These are phyloP conservation scores for Termitomyces sp. DNA, from an alignment of 768 basidiomycete genomes.

Conservation along the genomic window DNA sequence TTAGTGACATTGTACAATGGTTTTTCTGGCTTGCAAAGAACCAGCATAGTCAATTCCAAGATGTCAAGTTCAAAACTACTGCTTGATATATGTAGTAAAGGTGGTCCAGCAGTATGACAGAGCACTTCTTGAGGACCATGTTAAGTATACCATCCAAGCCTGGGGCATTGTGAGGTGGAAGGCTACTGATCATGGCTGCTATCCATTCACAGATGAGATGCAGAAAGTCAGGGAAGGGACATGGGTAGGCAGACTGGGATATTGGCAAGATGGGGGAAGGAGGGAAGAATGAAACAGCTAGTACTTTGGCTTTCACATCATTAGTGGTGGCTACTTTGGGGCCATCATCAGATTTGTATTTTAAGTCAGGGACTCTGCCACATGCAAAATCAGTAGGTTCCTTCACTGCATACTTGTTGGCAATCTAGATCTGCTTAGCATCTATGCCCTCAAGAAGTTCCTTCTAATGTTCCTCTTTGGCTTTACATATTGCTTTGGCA, in stretches of 20 bases:
- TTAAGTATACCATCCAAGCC: neutral
- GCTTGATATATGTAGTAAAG: neutral
- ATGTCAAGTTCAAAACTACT: neutral
- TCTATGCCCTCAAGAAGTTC: too few relatives aligned
- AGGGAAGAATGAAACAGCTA: too few relatives aligned
- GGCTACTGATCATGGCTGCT: neutral
- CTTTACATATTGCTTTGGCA: too few relatives aligned
- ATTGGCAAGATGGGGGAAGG: neutral
- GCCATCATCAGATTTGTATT: too few relatives aligned
- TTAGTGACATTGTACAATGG: too few relatives aligned
- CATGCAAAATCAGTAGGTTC: too few relatives aligned
- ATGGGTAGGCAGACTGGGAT: neutral
- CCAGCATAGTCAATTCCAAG: neutral
- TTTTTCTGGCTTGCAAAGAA: neutral
- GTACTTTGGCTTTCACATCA: too few relatives aligned
- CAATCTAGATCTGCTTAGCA: too few relatives aligned
- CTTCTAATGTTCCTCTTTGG: too few relatives aligned
- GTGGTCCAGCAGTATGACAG: neutral
- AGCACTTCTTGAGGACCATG: neutral
- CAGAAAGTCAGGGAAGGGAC: neutral
- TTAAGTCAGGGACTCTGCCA: too few relatives aligned
- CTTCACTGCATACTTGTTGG: too few relatives aligned
- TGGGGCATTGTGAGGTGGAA: neutral
- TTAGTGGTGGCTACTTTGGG: too few relatives aligned
- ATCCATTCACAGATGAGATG: neutral